Evolutionary conservation across 331 rosid species (phyloP).

Genomic region (Saraca asoca): DNA sequence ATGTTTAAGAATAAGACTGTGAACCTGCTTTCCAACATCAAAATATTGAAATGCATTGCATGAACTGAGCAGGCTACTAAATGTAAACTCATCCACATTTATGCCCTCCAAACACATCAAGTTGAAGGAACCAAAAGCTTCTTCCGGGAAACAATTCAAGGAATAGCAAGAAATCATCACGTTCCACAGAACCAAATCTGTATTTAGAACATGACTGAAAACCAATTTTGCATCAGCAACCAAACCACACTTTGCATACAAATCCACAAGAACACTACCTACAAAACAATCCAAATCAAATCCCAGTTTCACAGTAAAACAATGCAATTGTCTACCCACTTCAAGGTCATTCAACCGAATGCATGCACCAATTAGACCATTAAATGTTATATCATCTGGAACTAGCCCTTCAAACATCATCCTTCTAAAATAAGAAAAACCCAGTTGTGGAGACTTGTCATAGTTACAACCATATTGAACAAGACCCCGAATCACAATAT

Average conservation of each 20-base stretch:
- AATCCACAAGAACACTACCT: conserved; percentile 56
- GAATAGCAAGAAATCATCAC: conserved; percentile 72
- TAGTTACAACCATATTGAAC: conserved; percentile 34
- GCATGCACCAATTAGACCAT: conserved; percentile 57
- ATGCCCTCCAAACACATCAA: conserved; percentile 48
- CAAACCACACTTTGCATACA: conserved; percentile 59
- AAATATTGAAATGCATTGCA: conserved; percentile 39
- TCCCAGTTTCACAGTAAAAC: conserved; percentile 56
- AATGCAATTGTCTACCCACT: conserved; percentile 66
- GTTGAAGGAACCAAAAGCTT: conserved; percentile 49
- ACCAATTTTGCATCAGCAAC: conserved; percentile 56
- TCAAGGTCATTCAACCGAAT: conserved; percentile 42
- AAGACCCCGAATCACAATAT: conserved; percentile 56
- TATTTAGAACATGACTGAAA: conserved; percentile 41
- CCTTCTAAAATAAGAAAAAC: conserved; percentile 48
- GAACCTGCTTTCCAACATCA: conserved; percentile 56
- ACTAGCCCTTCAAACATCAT: conserved; percentile 53
- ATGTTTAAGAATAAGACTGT: conserved; percentile 46
- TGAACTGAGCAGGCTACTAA: conserved; percentile 59
- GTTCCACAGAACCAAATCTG: conserved; percentile 78
- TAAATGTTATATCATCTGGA: conserved; percentile 62
- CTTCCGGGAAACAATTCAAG: conserved; percentile 45
- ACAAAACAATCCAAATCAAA: conserved; percentile 64
- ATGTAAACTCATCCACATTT: conserved; percentile 68
- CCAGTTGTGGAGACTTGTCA: conserved; percentile 27